phyloP scores from a whole-genome alignment of 352 stramenopile genomes.

The Phytophthora sojae region DNA sequence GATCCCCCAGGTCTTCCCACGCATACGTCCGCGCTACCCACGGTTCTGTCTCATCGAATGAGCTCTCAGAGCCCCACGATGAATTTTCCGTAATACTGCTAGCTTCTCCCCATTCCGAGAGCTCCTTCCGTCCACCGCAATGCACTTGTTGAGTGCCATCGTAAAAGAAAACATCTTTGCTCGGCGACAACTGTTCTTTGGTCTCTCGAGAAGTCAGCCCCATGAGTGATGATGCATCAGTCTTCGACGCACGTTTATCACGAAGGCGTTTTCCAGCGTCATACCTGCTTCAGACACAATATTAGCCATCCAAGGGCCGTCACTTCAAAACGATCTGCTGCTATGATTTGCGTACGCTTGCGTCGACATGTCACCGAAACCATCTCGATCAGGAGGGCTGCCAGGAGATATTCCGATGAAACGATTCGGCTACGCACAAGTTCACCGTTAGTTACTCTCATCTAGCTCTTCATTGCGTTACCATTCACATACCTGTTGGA shows the following conservation, averaged over 20 bases:
- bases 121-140: constrained; percentile 13
- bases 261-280: constrained; percentile 5
- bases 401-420: constrained; percentile 32
- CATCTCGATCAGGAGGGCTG: constrained; percentile 1
- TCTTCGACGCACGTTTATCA: constrained; percentile 1
- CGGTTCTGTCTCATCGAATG: constrained; percentile 30
- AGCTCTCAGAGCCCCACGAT: constrained; percentile 39
- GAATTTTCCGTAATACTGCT: constrained; percentile 49
- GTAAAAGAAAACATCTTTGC: constrained; percentile 42
- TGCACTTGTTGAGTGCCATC: constrained; percentile 41
- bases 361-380: constrained; percentile 5
- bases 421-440: constrained; percentile 19
- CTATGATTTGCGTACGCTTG: constrained; percentile 17
- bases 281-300: constrained; percentile 13
- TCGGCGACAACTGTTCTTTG: constrained; percentile 2
- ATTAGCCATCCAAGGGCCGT: constrained; percentile 6
- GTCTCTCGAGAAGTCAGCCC: constrained; percentile 10
- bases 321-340: not conserved
- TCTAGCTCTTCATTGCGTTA: not conserved
- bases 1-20: constrained; percentile 58
- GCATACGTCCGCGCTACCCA: constrained; percentile 43
- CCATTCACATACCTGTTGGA: constrained; percentile 27
- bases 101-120: constrained; percentile 27
- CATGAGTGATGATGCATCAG: not conserved
- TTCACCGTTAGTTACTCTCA: not conserved